Evolutionary conservation across 257 asterid species (phyloP).

Genomic region (Eucommia ulmoides): DNA sequence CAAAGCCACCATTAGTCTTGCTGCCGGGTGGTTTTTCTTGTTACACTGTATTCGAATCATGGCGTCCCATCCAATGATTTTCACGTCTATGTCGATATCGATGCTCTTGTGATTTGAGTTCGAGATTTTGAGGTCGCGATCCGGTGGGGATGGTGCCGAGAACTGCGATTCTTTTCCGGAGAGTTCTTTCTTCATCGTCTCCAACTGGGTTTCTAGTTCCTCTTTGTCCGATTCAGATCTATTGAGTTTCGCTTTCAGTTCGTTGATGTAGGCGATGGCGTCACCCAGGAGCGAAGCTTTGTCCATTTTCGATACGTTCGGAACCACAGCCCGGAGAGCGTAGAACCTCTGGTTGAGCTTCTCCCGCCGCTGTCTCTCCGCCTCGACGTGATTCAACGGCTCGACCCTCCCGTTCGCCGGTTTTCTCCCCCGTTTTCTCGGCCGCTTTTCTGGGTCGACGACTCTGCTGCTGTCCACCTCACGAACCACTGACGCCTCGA

Average conservation of each 20-base stretch:
- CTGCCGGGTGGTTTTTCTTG: slow-evolving; percentile 78
- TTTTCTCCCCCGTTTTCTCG: neutral
- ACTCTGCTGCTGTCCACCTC: neutral
- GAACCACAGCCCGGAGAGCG: slow-evolving; percentile 1
- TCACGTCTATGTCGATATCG: slow-evolving; percentile 60
- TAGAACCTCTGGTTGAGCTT: slow-evolving; percentile 1
- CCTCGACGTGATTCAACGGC: neutral
- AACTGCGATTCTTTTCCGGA: slow-evolving; percentile 14
- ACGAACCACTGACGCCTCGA: neutral
- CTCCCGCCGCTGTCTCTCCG: neutral
- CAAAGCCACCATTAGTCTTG: slow-evolving; percentile 61
- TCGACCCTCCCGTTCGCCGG: neutral
- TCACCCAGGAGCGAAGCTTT: neutral
- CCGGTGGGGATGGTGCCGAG: slow-evolving; percentile 8
- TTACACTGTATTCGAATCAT: slow-evolving; percentile 59
- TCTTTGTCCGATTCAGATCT: neutral
- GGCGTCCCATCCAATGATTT: slow-evolving; percentile 65
- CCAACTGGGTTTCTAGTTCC: neutral
- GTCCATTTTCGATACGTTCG: no score
- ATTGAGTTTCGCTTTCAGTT: neutral
- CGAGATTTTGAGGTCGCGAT: neutral
- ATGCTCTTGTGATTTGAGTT: slow-evolving; percentile 3
- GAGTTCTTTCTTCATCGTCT: neutral
- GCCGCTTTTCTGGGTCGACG: neutral
- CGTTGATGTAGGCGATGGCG: neutral